Evolutionary conservation across 1,284 basidiomycete genomes (phyloP).

Genomic region (Austroboletus olivaceoglutinosus): DNA sequence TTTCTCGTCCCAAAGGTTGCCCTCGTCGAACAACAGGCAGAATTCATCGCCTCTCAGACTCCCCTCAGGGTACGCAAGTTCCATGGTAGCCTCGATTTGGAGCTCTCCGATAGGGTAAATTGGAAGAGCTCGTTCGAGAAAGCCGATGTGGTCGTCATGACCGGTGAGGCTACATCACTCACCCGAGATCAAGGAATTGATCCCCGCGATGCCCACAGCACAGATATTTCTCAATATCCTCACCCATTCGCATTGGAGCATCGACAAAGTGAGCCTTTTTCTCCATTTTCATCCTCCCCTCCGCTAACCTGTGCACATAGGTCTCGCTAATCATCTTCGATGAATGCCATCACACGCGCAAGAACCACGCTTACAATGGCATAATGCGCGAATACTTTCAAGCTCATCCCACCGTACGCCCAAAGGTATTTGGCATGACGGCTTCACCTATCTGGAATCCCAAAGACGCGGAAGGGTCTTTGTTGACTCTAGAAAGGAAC

Average conservation of each 20-base stretch:
- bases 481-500: constrained; percentile 64
- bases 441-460: constrained; percentile 82
- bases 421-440: constrained; percentile 87
- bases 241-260: constrained; percentile 74
- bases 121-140: constrained; percentile 65
- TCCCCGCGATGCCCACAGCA: constrained; percentile 42
- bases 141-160: constrained; percentile 79
- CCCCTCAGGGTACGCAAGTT: constrained; percentile 64
- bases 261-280: constrained; percentile 48
- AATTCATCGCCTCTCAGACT: constrained; percentile 64
- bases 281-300: not conserved
- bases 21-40: constrained; percentile 76
- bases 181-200: not conserved
- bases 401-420: constrained; percentile 46
- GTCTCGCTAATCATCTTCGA: constrained; percentile 80
- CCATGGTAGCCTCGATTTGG: constrained; percentile 65
- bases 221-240: constrained; percentile 79
- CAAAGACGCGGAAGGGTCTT: constrained; percentile 57
- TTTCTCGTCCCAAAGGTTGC: constrained; percentile 81
- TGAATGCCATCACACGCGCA: constrained; percentile 77
- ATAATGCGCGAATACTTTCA: constrained; percentile 79
- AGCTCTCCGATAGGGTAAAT: constrained; percentile 60
- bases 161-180: constrained; percentile 45
- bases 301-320: constrained; percentile 32
- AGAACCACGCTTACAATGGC: constrained; percentile 77